Evolutionary conservation across 495 filamentous ascomycete species (phyloP).

Genomic region (Aspergillus ostianus): DNA sequence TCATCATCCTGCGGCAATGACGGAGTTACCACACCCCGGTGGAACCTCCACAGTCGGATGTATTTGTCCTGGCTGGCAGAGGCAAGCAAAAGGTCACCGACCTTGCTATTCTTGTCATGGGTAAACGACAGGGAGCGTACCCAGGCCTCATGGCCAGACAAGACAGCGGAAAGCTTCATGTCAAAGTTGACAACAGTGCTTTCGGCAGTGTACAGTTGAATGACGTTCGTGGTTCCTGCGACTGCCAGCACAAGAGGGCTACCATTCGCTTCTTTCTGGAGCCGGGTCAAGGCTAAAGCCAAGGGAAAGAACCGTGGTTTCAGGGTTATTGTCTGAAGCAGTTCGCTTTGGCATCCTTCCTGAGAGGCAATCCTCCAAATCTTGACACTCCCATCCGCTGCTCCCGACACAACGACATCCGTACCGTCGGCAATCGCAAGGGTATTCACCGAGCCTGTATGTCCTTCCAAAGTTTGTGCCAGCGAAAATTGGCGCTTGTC

Average conservation of each 20-base stretch:
- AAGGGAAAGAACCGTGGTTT: conserved; percentile 79
- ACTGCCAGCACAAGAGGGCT: conserved; percentile 67
- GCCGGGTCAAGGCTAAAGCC: conserved; percentile 60
- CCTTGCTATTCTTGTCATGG: conserved; percentile 51
- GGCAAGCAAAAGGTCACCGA: conserved; percentile 75
- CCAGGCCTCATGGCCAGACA: conserved; percentile 95
- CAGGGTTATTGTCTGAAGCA: conserved; percentile 71
- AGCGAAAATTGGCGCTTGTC: conserved; percentile 32
- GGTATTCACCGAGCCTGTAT: conserved; percentile 75
- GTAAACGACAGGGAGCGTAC: conserved; percentile 80
- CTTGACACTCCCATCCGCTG: conserved; percentile 78
- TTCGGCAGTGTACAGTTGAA: conserved; percentile 72
- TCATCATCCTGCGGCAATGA: conserved; percentile 38
- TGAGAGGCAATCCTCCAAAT: conserved; percentile 63
- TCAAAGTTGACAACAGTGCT: conserved; percentile 30
- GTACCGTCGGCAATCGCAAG: conserved; percentile 57
- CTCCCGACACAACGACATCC: conserved; percentile 66
- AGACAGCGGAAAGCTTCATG: conserved; percentile 73
- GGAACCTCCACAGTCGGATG: conserved; percentile 88
- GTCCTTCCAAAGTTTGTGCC: conserved; percentile 56
- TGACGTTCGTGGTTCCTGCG: conserved; percentile 72
- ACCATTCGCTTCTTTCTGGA: conserved; percentile 48
- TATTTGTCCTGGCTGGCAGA: conserved; percentile 98
- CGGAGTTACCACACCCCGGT: conserved; percentile 53
- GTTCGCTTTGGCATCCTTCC: conserved; percentile 34